Percentiles rank a stretch among this genome's conserved stretches.
Evolutionary conservation across 495 filamentous ascomycete species (phyloP).

Genomic region (Rusavskia elegans): DNA sequence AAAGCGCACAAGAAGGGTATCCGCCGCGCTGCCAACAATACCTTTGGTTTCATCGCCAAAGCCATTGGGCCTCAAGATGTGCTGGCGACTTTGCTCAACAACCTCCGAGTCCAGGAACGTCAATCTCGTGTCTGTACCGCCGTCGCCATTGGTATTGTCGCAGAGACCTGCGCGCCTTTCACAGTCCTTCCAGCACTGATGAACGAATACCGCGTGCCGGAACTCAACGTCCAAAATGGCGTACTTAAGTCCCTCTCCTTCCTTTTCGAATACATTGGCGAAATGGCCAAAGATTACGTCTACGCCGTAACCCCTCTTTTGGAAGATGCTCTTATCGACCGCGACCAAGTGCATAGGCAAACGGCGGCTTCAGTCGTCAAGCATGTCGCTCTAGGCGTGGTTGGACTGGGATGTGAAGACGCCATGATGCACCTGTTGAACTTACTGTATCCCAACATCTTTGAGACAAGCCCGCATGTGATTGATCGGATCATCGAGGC

Average conservation of each 20-base stretch:
- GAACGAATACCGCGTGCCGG: constrained; percentile 98
- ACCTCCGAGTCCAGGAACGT: constrained; percentile 90
- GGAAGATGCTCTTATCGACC: constrained; percentile 93
- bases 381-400: constrained; percentile 89
- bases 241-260: constrained; percentile 95
- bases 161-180: constrained; percentile 97
- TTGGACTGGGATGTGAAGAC: constrained; percentile 95
- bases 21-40: constrained; percentile 96
- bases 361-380: constrained; percentile 94
- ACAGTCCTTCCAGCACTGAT: constrained; percentile 97
- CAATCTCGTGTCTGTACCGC: constrained; percentile 97
- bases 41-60: constrained; percentile 99
- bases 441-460: constrained; percentile 89
- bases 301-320: constrained; percentile 96
- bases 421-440: constrained; percentile 97
- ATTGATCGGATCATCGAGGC: constrained; percentile 96
- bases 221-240: constrained; percentile 97
- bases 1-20: constrained; percentile 99
- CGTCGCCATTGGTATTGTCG: constrained; percentile 98
- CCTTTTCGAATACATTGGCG: constrained; percentile 97
- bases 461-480: constrained; percentile 96
- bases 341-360: constrained; percentile 96
- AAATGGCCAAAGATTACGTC: constrained; percentile 99
- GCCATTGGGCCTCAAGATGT: constrained; percentile 98
- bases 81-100: constrained; percentile 87